Conservation (phyloP, 2,329 filamentous ascomycete genomes). For the Rasamsonia emersonii region DNA sequence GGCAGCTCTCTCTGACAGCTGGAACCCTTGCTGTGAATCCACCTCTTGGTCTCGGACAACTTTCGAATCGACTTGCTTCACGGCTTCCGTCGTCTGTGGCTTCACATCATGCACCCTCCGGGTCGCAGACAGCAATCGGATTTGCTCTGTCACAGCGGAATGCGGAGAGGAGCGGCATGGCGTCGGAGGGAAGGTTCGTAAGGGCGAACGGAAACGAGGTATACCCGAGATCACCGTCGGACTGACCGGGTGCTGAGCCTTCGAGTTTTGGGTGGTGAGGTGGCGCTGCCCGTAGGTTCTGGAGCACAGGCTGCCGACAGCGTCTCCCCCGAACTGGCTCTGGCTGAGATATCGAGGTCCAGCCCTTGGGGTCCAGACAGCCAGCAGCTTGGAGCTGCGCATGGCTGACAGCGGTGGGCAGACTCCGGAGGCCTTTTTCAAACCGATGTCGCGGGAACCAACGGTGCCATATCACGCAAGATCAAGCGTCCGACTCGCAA, state of each 20-base stretch:
- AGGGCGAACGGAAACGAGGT: too few relatives aligned
- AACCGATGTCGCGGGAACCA: conserved; percentile 16
- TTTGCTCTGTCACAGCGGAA: conserved; percentile 13
- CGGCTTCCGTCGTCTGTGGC: conserved; percentile 10
- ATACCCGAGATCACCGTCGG: too few relatives aligned
- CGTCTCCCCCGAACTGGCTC: too few relatives aligned
- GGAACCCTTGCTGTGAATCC: conserved; percentile 54
- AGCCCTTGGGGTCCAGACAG: conserved; percentile 26
- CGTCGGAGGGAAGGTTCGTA: too few relatives aligned
- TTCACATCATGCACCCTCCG: conserved; percentile 19
- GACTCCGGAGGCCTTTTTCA: conserved; percentile 16
- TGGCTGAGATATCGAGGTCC: too few relatives aligned
- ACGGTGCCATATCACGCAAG: conserved; percentile 25
- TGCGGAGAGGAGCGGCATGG: too few relatives aligned
- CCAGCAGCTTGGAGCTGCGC: conserved; percentile 34
- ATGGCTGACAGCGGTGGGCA: conserved; percentile 23
- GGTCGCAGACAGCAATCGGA: conserved; percentile 21
- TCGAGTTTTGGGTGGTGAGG: too few relatives aligned
- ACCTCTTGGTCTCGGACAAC: conserved; percentile 33
- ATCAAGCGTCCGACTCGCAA: conserved; percentile 6
- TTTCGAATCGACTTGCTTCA: conserved; percentile 20
- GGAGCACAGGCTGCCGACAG: too few relatives aligned
- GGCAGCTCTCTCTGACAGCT: conserved; percentile 71
- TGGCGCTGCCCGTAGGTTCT: too few relatives aligned
- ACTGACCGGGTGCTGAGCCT: too few relatives aligned